Conservation (phyloP, 2,329 filamentous ascomycete genomes). For the Phialophora macrospora region DNA sequence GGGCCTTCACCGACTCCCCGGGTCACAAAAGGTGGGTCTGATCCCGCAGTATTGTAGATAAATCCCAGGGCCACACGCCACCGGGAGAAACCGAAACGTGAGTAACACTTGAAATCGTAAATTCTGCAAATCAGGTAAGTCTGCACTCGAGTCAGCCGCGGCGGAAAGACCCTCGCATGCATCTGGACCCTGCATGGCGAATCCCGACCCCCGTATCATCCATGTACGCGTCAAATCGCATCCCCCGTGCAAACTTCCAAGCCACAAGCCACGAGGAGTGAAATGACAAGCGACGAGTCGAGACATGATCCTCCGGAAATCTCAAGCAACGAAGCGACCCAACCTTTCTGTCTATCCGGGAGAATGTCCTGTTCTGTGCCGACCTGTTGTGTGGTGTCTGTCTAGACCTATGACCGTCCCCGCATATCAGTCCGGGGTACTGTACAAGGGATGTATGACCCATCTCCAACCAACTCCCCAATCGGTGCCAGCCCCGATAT, state of each 20-base stretch:
- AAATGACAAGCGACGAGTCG: background rate
- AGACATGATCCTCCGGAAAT: background rate
- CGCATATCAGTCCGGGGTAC: no score
- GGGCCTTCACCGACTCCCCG: constrained; percentile 6
- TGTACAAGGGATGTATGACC: no score
- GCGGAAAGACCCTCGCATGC: constrained; percentile 17
- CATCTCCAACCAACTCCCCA: background rate
- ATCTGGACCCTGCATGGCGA: constrained; percentile 3
- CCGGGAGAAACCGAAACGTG: background rate
- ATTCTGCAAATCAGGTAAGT: background rate
- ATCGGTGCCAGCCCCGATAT: no score
- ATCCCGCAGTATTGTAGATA: background rate
- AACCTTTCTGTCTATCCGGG: background rate
- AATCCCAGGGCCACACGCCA: background rate
- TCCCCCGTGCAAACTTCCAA: background rate
- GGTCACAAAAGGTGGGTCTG: background rate
- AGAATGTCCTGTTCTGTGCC: background rate
- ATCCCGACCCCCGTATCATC: background rate
- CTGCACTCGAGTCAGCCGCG: background rate
- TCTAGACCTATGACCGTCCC: background rate
- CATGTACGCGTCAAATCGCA: background rate
- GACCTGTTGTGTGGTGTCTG: background rate
- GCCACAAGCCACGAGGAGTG: background rate
- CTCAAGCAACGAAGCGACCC: no score
- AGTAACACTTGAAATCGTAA: background rate